Evolutionary conservation across 2,329 filamentous ascomycete species (phyloP).

Genomic region (Aspergillus flavus): DNA sequence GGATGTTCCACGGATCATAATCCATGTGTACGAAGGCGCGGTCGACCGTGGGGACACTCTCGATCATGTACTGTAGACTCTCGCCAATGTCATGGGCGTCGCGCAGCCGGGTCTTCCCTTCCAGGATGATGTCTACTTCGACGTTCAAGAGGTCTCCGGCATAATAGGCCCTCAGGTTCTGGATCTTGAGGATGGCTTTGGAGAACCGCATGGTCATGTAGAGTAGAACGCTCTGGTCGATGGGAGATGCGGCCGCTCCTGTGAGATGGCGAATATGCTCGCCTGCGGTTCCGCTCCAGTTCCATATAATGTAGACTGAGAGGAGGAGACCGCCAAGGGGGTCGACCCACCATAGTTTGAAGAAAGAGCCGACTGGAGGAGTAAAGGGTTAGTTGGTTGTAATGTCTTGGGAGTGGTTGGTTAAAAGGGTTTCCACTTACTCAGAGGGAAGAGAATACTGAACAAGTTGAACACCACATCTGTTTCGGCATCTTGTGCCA

Average conservation of each 20-base stretch:
- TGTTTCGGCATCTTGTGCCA: slow-evolving; percentile 69
- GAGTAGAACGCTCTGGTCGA: slow-evolving; percentile 74
- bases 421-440: slow-evolving; percentile 20
- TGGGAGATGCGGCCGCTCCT: slow-evolving; percentile 62
- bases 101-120: slow-evolving; percentile 56
- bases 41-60: slow-evolving; percentile 51
- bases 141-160: slow-evolving; percentile 65
- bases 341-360: slow-evolving; percentile 60
- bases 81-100: slow-evolving; percentile 64
- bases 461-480: slow-evolving; percentile 91
- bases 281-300: slow-evolving; percentile 63
- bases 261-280: slow-evolving; percentile 65
- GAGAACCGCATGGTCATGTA: slow-evolving; percentile 95
- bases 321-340: slow-evolving; percentile 64
- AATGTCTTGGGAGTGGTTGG: not conserved
- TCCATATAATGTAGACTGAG: slow-evolving; percentile 62
- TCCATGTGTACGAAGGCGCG: slow-evolving; percentile 55
- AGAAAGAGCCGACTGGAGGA: slow-evolving; percentile 36
- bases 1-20: slow-evolving; percentile 49
- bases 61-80: slow-evolving; percentile 62
- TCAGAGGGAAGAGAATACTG: slow-evolving; percentile 82
- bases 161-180: slow-evolving; percentile 65
- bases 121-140: slow-evolving; percentile 65
- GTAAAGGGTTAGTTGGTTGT: not conserved
- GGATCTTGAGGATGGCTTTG: slow-evolving; percentile 72